phyloP scores from a whole-genome alignment of 169 alveolate genomes.

The Plasmodium vinckei region DNA sequence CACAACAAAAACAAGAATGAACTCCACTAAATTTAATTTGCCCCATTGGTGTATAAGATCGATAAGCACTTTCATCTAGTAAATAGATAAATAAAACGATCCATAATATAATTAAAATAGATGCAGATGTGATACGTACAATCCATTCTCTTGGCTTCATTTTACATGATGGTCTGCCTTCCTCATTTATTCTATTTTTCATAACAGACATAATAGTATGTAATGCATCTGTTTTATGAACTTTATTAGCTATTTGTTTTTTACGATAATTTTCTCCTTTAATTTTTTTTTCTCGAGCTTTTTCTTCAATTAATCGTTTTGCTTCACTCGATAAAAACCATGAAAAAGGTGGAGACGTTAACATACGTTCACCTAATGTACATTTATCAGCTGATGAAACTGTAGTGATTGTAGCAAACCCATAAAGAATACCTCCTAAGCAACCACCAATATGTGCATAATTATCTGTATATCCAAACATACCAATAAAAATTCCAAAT shows the following conservation, averaged over 20 bases:
- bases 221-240: slow-evolving; percentile 67
- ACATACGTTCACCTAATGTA: slow-evolving; percentile 77
- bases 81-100: slow-evolving; percentile 63
- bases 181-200: slow-evolving; percentile 77
- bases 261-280: slow-evolving; percentile 76
- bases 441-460: slow-evolving; percentile 91
- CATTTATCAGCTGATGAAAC: slow-evolving; percentile 85
- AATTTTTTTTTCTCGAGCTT: slow-evolving; percentile 74
- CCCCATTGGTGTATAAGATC: slow-evolving; percentile 80
- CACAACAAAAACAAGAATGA: slow-evolving; percentile 82
- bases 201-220: slow-evolving; percentile 65
- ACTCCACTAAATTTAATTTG: slow-evolving; percentile 80
- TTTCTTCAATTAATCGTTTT: slow-evolving; percentile 45
- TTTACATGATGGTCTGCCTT: slow-evolving; percentile 81
- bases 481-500: slow-evolving; percentile 84
- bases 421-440: slow-evolving; percentile 85
- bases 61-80: slow-evolving; percentile 73
- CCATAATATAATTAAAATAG: slow-evolving; percentile 70
- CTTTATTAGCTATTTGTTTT: slow-evolving; percentile 58
- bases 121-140: slow-evolving; percentile 70
- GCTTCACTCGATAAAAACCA: slow-evolving; percentile 77
- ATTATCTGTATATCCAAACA: slow-evolving; percentile 87
- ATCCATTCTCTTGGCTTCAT: slow-evolving; percentile 83
- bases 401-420: slow-evolving; percentile 86
- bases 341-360: slow-evolving; percentile 78